Evolutionary conservation across 257 asterid species (phyloP).

Genomic region (Gentiana dahurica): DNA sequence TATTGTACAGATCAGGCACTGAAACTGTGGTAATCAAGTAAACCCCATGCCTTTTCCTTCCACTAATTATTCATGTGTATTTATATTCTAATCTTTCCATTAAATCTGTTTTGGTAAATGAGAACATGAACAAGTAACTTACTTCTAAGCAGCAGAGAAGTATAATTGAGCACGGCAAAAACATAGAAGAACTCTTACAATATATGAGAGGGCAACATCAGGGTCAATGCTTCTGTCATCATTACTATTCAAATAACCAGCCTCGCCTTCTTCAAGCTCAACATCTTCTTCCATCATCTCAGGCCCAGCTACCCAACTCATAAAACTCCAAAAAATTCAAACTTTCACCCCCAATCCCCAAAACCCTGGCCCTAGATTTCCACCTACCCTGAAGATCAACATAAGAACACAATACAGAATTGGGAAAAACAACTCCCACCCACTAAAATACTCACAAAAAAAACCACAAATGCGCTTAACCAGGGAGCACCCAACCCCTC

Average conservation of each 20-base stretch:
- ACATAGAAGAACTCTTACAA: constrained; percentile 54
- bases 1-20: no score
- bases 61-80: no score
- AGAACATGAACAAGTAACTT: constrained; percentile 10
- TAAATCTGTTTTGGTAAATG: neutral
- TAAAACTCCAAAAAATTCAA: constrained; percentile 10
- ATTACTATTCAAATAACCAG: constrained; percentile 35
- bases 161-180: constrained; percentile 8
- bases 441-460: constrained; percentile 22
- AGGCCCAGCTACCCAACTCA: constrained; percentile 29
- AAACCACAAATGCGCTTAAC: constrained; percentile 36
- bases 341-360: constrained; percentile 9
- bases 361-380: constrained; percentile 43
- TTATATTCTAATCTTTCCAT: neutral
- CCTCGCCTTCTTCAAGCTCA: constrained; percentile 94
- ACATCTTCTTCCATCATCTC: constrained; percentile 39
- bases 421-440: constrained; percentile 27
- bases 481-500: constrained; percentile 19
- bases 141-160: constrained; percentile 5
- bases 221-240: constrained; percentile 62
- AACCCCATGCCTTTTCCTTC: no score
- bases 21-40: no score
- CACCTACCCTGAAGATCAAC: constrained; percentile 76
- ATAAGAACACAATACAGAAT: constrained; percentile 21
- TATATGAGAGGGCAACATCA: constrained; percentile 75